These are phyloP conservation scores for Ogataea angusta DNA, from an alignment of 805 yeast genomes.

Conservation along the genomic window DNA sequence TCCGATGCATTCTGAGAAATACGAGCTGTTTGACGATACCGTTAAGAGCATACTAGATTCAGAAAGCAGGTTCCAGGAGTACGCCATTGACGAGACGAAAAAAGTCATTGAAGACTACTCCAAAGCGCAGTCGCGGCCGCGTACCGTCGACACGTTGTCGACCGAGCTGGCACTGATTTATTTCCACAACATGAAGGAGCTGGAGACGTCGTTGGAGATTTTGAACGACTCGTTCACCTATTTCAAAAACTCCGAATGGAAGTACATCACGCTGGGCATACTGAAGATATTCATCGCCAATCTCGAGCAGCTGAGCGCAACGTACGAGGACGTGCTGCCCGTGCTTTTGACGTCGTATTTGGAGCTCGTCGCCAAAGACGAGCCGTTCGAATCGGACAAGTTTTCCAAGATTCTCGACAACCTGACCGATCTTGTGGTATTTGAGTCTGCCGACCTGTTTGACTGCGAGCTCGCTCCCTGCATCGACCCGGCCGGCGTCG, in stretches of 20 bases:
- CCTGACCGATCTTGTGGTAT: slow-evolving; percentile 13
- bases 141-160: slow-evolving; percentile 70
- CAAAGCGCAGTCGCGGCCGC: slow-evolving; percentile 46
- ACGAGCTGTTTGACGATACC: slow-evolving; percentile 15
- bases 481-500: slow-evolving; percentile 34
- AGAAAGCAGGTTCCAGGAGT: slow-evolving; percentile 35
- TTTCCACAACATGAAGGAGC: slow-evolving; percentile 55
- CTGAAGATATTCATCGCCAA: slow-evolving; percentile 69
- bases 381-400: slow-evolving; percentile 25
- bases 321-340: slow-evolving; percentile 17
- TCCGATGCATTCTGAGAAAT: slow-evolving; percentile 2
- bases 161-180: slow-evolving; percentile 70
- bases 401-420: slow-evolving; percentile 14
- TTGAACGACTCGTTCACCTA: slow-evolving; percentile 66
- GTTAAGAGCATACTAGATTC: slow-evolving; percentile 29
- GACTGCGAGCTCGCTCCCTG: slow-evolving; percentile 35
- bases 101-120: slow-evolving; percentile 52
- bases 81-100: slow-evolving; percentile 54
- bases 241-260: slow-evolving; percentile 74
- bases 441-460: slow-evolving; percentile 34
- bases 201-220: slow-evolving; percentile 57
- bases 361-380: slow-evolving; percentile 27
- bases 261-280: slow-evolving; percentile 59
- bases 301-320: slow-evolving; percentile 41
- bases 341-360: slow-evolving; percentile 40